Evolutionary conservation across 2,329 filamentous ascomycete species (phyloP).

Genomic region (Colletotrichum sp.): DNA sequence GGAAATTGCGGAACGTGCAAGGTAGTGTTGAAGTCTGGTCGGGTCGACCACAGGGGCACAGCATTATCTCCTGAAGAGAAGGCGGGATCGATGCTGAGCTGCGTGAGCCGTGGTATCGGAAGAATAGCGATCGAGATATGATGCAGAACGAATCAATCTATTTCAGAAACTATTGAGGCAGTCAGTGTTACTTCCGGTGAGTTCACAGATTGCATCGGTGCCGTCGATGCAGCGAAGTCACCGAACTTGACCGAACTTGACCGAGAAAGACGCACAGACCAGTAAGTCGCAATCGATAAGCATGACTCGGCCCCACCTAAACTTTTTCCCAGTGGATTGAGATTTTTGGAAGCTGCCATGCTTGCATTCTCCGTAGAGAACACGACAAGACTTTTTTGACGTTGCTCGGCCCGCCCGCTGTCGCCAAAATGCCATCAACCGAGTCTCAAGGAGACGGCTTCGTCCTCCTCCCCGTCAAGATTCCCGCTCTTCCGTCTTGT

Average conservation of each 20-base stretch:
- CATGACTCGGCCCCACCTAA: background rate
- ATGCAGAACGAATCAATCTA: background rate
- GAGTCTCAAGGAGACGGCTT: conserved; percentile 59
- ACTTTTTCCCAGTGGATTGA: conserved; percentile 4
- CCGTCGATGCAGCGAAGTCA: background rate
- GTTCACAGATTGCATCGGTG: background rate
- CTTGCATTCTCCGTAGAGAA: background rate
- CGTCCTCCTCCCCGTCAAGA: conserved; percentile 69
- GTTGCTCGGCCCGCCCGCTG: background rate
- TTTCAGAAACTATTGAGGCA: background rate
- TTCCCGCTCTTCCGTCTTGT: conserved; percentile 68
- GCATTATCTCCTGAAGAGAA: conserved; percentile 52
- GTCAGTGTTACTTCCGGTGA: background rate
- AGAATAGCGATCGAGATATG: conserved; percentile 54
- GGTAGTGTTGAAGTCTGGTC: conserved; percentile 44
- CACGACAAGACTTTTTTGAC: conserved; percentile 1
- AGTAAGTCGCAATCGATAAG: background rate
- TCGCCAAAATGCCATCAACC: conserved; percentile 29
- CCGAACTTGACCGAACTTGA: background rate
- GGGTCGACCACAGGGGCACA: conserved; percentile 55
- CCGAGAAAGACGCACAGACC: background rate
- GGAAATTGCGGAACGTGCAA: conserved; percentile 61
- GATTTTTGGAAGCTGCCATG: background rate
- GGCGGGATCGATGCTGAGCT: conserved; percentile 49
- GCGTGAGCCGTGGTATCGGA: conserved; percentile 58